Evolutionary conservation across 495 filamentous ascomycete species (phyloP).

Genomic region (Cetradonia linearis): DNA sequence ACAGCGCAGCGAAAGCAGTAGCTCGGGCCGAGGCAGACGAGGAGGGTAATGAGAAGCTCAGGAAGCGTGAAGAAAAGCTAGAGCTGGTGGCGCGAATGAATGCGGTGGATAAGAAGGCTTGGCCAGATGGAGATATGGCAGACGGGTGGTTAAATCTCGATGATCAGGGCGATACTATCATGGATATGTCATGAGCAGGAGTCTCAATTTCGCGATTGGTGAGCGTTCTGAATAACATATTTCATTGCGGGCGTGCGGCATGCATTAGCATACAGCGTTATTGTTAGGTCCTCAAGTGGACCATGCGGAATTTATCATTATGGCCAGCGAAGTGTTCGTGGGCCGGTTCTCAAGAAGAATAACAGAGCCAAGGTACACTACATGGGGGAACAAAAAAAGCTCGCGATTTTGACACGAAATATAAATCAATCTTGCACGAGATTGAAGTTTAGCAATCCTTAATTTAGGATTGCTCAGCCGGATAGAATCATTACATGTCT

Average conservation of each 20-base stretch:
- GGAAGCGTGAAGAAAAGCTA: constrained; percentile 2
- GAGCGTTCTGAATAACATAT: background rate
- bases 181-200: constrained; percentile 12
- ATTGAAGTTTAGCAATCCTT: background rate
- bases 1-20: constrained; percentile 29
- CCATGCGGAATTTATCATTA: background rate
- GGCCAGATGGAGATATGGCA: background rate
- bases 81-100: constrained; percentile 6
- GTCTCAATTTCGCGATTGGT: background rate
- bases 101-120: constrained; percentile 11
- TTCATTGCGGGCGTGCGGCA: constrained; percentile 7
- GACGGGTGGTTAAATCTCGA: background rate
- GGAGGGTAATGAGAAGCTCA: constrained; percentile 15
- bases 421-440: background rate
- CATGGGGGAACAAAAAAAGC: background rate
- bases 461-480: background rate
- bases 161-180: constrained; percentile 13
- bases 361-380: background rate
- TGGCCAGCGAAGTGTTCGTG: background rate
- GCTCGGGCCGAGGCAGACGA: constrained; percentile 19
- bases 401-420: background rate
- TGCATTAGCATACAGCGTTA: background rate
- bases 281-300: background rate
- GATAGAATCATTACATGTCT: background rate
- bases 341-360: background rate